Evolutionary conservation across 139 green algal genomes (phyloP), one percentile per base, ranked within the genome.

Genomic region (Asterochloris sp.): DNA sequence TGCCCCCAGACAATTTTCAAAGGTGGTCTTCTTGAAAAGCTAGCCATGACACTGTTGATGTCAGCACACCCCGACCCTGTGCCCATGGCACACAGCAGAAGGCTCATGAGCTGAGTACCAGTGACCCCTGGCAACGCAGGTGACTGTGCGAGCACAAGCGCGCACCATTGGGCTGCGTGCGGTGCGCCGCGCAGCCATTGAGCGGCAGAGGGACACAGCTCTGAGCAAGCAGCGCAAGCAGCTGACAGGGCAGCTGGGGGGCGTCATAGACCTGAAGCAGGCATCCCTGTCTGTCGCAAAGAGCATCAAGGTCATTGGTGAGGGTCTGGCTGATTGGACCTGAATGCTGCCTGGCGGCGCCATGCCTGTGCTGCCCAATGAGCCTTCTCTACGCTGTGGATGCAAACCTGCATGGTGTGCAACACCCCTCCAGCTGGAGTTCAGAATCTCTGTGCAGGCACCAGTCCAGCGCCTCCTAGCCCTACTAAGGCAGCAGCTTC

Each of bases 81-180:
- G 38, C 38, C 38, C 38, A 54, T 54, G 38, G 2, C 21, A 24
- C 66, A 71, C 10, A n/a, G 66, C 66, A 71, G 19, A 21, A 26
- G 21, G 17, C 66, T 26, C 71, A 60, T 38, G 71, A 60, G 24
- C 23, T 38, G 14, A 76, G 1, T 76, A 38, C n/a, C n/a, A 29
- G 12, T 47, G 15, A 12, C 63, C 13, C 14, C 14, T 82, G 14
- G 78, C 76, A 54, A n/a, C 82, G 64, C 78, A 87, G 83, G 83
- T 85, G 27, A 83, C 19, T 4, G 85, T 86, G 76, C 63, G 87
- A 47, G 82, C 85, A 24, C 83, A 88, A 62, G 93, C 91, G 17
- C 85, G 90, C 21, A 76, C 83, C 0, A 80, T 96, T 4, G 92
- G 92, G 14, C 74, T 93, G 76, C 83, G 85, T 2, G 91, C 92